Percentiles rank a stretch among this genome's conserved stretches.
Conservation (phyloP, 768 basidiomycete genomes). For the Infundibulicybe gibba region DNA sequence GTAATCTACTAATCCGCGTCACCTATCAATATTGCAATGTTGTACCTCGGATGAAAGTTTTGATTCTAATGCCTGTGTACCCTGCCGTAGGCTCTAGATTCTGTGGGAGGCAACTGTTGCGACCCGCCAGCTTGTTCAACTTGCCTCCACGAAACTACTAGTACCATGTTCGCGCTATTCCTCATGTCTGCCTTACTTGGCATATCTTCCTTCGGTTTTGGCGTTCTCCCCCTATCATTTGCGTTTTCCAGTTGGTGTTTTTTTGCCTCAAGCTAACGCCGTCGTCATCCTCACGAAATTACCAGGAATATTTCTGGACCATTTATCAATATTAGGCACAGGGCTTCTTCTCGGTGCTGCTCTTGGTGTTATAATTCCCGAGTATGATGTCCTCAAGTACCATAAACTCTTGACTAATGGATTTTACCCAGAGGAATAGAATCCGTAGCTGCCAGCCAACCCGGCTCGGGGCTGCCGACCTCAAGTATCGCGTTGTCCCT, state of each 20-base stretch:
- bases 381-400: slow-evolving; percentile 49
- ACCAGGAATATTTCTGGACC: slow-evolving; percentile 34
- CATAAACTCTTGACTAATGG: background rate
- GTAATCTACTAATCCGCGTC: no score
- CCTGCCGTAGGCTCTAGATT: no score
- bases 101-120: no score
- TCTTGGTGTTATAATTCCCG: slow-evolving; percentile 89
- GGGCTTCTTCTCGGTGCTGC: slow-evolving; percentile 89
- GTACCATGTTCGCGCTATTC: slow-evolving; percentile 24
- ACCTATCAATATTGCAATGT: no score
- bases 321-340: slow-evolving; percentile 59
- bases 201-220: slow-evolving; percentile 60
- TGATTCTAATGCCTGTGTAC: no score
- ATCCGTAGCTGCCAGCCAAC: slow-evolving; percentile 37
- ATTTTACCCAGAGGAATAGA: slow-evolving; percentile 61
- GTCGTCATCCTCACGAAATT: slow-evolving; percentile 1
- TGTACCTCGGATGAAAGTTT: no score
- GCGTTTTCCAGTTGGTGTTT: slow-evolving; percentile 63
- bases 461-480: slow-evolving; percentile 38
- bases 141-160: no score
- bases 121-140: no score
- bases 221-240: slow-evolving; percentile 74
- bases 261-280: slow-evolving; percentile 5
- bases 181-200: slow-evolving; percentile 63
- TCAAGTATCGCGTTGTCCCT: slow-evolving; percentile 60